Evolutionary conservation across 768 basidiomycete genomes (phyloP), one percentile per base, ranked within the genome.

Genomic region (Amanita rimosa): DNA sequence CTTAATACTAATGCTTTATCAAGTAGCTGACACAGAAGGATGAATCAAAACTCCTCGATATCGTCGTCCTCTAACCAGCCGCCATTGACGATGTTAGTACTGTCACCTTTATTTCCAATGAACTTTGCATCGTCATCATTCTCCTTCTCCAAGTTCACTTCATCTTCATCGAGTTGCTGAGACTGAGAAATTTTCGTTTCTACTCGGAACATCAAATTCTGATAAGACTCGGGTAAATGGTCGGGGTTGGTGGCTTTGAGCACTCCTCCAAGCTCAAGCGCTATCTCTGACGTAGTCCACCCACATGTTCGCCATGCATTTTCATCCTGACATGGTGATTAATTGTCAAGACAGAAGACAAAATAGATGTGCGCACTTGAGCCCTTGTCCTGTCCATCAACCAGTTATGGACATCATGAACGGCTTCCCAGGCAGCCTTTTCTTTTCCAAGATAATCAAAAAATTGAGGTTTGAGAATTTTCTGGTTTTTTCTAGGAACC

Each of bases 391-490:
- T 62, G 33, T 60, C 64, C 11, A 67, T 61, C 14, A 85, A 62
- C 88, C 88, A 88, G 38, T 65, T 66, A 42, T 67, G 67, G 0
- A 77, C 73, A 54, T 78, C 74, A 46, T 70, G 65, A 31, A 87
- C 69, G 16, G 71, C 78, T 46, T 74, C 78, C 64, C 72, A 72
- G 3, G 79, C 79, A n/a, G 76, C 74, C 51, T 76, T 73, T 58
- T 79, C 76, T 57, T 67, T 71, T 24, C 67, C 64, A 11, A 81
- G 66, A 36, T 64, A 66, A 24, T 84, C 80, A 61, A 93, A 99
- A 66, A 86, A 91, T 26, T 80, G 77, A 3, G 92, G 89, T 65
- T 98, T 98, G 68, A 73, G 81, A 11, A 89, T 68, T 57, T 88
- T 92, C 62, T 98, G 96, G 8, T 74, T 76, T 1, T 71, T 76